Conservation (phyloP, 2,329 filamentous ascomycete species). For the Aspergillus calidoustus region DNA sequence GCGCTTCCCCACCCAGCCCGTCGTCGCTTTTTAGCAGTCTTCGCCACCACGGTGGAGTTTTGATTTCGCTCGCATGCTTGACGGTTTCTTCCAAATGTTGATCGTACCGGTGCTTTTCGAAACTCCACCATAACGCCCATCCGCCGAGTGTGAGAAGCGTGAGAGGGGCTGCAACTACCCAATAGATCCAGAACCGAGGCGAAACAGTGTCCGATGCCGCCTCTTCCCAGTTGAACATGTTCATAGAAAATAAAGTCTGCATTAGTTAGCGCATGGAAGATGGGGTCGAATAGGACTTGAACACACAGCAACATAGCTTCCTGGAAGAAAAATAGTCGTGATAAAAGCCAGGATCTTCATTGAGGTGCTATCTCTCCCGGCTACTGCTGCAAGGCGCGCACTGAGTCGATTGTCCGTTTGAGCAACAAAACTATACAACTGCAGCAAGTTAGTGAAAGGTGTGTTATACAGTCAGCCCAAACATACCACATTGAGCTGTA, state of each 20-base stretch:
- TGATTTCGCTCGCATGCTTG: not conserved
- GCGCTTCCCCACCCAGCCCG: not conserved
- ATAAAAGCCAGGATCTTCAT: conserved; percentile 13
- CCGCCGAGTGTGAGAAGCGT: conserved; percentile 3
- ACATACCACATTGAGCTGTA: conserved; percentile 11
- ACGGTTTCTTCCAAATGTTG: not conserved
- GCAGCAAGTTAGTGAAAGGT: not conserved
- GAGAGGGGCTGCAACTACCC: conserved; percentile 10
- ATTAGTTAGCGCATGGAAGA: not conserved
- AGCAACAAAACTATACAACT: conserved; percentile 10
- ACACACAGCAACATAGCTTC: conserved; percentile 2
- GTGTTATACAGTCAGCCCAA: too few species aligned
- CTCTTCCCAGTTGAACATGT: conserved; percentile 12
- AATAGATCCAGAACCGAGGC: conserved; percentile 11
- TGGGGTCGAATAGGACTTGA: not conserved
- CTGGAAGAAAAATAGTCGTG: conserved; percentile 6
- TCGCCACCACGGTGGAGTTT: not conserved
- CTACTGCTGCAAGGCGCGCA: conserved; percentile 4
- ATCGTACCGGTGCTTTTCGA: conserved; percentile 14
- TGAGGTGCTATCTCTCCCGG: conserved; percentile 3
- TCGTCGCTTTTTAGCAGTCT: not conserved
- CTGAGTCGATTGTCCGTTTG: conserved; percentile 6
- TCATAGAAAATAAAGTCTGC: conserved; percentile 7
- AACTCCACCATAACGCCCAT: conserved; percentile 16
- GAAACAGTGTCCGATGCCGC: not conserved